Evolutionary conservation across 225 moss, liverwort and hornwort genomes (phyloP).

Genomic region (Antitrichia curtipendula): DNA sequence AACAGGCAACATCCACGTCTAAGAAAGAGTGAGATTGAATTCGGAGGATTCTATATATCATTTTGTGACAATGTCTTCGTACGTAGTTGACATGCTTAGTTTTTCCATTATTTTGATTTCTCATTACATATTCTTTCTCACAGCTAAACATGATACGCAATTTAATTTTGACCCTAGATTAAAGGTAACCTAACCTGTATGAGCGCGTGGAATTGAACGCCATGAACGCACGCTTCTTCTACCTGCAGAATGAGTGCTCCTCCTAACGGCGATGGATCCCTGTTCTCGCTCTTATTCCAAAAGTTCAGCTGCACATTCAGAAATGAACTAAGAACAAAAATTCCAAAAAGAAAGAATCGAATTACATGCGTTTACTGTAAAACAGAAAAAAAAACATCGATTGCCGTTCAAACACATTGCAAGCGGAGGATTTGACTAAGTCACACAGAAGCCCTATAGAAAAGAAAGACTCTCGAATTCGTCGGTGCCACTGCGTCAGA

Average conservation of each 20-base stretch:
- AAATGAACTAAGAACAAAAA: not conserved
- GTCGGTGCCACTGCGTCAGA: not conserved
- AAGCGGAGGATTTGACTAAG: not conserved
- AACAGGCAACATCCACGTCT: not conserved
- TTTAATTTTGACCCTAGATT: not conserved
- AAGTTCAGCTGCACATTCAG: not conserved
- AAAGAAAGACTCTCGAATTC: not conserved
- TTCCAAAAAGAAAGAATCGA: not conserved
- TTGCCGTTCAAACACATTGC: not conserved
- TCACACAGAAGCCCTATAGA: not conserved
- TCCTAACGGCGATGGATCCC: not conserved
- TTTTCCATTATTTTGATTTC: not conserved
- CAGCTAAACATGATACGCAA: not conserved
- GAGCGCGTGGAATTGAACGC: slow-evolving; percentile 17
- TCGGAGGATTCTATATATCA: not conserved
- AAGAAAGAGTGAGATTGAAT: not conserved
- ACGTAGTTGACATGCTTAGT: not conserved
- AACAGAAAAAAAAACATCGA: not conserved
- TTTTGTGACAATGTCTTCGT: not conserved
- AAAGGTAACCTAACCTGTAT: not conserved
- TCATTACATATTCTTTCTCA: not conserved
- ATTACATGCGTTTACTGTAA: not conserved
- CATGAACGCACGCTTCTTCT: slow-evolving; percentile 3
- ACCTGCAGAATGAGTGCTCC: not conserved
- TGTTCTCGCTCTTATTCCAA: not conserved